Evolutionary conservation across 2,329 filamentous ascomycete genomes (phyloP).

Genomic region (Hymenoscyphus fraxineus): DNA sequence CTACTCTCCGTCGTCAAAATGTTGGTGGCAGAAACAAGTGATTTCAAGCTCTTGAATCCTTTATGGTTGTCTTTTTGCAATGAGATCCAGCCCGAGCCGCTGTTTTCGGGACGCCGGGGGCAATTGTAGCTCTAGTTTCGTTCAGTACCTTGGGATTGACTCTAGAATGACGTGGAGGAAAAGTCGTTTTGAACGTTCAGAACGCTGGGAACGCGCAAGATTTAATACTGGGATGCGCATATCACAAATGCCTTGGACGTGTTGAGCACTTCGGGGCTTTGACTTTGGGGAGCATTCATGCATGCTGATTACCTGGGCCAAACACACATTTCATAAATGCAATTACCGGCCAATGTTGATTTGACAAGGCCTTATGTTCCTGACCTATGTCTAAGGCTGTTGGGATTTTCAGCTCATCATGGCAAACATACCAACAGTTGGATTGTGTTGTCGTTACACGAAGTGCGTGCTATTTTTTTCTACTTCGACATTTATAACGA

Average conservation of each 20-base stretch:
- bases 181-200: not conserved
- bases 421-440: not conserved
- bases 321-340: not conserved
- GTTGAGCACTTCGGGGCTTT: not conserved
- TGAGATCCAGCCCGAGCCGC: slow-evolving; percentile 2
- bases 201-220: slow-evolving; percentile 3
- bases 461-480: not conserved
- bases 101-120: slow-evolving; percentile 17
- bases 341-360: not conserved
- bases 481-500: not conserved
- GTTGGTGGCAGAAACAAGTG: not conserved
- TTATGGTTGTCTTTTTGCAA: not conserved
- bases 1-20: not conserved
- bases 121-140: slow-evolving; percentile 12
- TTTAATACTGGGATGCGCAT: not conserved
- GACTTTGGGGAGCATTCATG: not conserved
- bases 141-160: slow-evolving; percentile 16
- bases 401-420: not conserved
- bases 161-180: slow-evolving; percentile 4
- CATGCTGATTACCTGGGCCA: not conserved
- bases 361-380: not conserved
- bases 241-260: not conserved
- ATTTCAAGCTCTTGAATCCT: not conserved
- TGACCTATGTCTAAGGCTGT: not conserved
- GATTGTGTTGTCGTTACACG: not conserved